Percentiles rank a stretch among this genome's conserved stretches.
phyloP scores from a whole-genome alignment of 805 yeast genomes.

The Suhomyces kilbournensis region DNA sequence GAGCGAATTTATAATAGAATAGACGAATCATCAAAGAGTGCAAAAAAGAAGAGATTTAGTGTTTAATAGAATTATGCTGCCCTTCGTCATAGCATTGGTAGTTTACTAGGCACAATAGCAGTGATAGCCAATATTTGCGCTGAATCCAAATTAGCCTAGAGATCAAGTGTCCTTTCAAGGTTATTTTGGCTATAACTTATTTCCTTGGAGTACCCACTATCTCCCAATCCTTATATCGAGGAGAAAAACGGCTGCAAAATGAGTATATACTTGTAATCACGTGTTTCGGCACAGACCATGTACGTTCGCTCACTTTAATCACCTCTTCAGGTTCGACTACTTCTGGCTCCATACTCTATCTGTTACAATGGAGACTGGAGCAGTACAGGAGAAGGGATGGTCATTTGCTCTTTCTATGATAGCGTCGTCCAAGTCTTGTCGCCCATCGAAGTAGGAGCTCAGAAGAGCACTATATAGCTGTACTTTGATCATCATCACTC shows the following conservation, averaged over 20 bases:
- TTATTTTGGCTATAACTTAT: slow-evolving; percentile 8
- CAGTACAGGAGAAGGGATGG: neutral
- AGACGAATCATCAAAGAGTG: neutral
- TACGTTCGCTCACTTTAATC: no score
- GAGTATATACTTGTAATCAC: neutral
- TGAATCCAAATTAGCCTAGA: neutral
- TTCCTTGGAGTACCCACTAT: neutral
- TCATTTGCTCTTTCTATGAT: neutral
- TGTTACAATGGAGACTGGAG: no score
- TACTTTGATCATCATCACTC: neutral
- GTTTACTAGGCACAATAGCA: neutral
- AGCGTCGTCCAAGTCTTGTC: no score
- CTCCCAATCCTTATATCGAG: slow-evolving; percentile 16
- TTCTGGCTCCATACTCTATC: slow-evolving; percentile 32
- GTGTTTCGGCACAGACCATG: neutral
- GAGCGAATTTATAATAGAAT: neutral
- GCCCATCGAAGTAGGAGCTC: no score
- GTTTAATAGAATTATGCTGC: neutral
- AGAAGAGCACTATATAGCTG: neutral
- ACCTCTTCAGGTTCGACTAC: slow-evolving; percentile 61
- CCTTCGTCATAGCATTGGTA: neutral
- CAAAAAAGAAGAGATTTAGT: neutral
- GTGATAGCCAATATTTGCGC: neutral
- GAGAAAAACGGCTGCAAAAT: slow-evolving; percentile 52
- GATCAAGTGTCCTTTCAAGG: slow-evolving; percentile 27